Evolutionary conservation across 2,329 filamentous ascomycete species (phyloP).

Genomic region (Sclerotinia minor): DNA sequence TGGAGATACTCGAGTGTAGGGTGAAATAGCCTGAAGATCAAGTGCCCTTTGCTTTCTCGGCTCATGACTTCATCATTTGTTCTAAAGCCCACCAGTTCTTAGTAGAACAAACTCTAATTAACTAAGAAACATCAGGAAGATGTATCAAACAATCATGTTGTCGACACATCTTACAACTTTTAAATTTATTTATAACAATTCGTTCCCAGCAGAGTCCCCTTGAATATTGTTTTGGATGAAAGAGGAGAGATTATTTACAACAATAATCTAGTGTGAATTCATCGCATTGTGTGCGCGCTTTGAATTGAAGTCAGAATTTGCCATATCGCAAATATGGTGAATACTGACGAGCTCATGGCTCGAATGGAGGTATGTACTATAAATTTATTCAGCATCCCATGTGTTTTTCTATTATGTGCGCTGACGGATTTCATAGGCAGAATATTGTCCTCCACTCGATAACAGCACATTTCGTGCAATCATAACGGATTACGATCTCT

Average conservation of each 20-base stretch:
- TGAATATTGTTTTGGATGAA: constrained; percentile 1
- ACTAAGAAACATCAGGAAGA: not conserved
- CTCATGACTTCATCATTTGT: constrained; percentile 13
- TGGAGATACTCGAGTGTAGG: too few relatives aligned
- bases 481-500: constrained; percentile 69
- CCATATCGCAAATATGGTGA: constrained; percentile 12
- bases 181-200: not conserved
- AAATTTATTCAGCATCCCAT: not conserved
- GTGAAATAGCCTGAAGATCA: not conserved
- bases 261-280: not conserved
- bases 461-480: constrained; percentile 70
- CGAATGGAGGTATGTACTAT: constrained; percentile 20
- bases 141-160: not conserved
- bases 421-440: constrained; percentile 7
- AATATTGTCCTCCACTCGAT: constrained; percentile 26
- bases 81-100: not conserved
- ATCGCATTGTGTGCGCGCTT: not conserved
- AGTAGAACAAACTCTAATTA: not conserved
- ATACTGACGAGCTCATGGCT: constrained; percentile 18
- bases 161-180: not conserved
- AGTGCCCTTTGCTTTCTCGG: constrained; percentile 2
- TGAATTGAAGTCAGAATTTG: not conserved
- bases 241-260: not conserved
- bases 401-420: not conserved
- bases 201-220: not conserved